Evolutionary conservation across 1,284 basidiomycete genomes (phyloP).

Genomic region (Malassezia slooffiae): DNA sequence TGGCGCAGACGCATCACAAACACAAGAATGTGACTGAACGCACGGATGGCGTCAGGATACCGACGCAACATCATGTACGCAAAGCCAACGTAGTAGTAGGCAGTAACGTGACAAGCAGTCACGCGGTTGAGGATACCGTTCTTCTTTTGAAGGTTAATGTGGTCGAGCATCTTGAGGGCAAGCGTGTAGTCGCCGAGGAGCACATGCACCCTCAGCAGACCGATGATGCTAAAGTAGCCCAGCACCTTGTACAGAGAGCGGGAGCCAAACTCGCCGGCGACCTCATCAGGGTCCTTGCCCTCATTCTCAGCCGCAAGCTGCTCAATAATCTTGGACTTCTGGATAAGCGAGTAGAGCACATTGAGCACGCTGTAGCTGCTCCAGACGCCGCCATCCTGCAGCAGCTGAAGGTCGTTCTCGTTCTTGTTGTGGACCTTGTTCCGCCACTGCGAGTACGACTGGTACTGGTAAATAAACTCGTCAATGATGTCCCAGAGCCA

Average conservation of each 20-base stretch:
- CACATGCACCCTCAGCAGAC: slow-evolving; percentile 85
- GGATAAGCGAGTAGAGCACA: slow-evolving; percentile 92
- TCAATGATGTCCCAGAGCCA: slow-evolving; percentile 99
- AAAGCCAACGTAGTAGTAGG: slow-evolving; percentile 90
- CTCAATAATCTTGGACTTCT: slow-evolving; percentile 90
- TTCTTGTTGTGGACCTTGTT: slow-evolving; percentile 72
- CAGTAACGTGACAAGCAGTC: slow-evolving; percentile 59
- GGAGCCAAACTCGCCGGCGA: slow-evolving; percentile 81
- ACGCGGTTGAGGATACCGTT: slow-evolving; percentile 36
- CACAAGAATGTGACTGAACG: slow-evolving; percentile 83
- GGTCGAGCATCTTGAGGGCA: slow-evolving; percentile 87
- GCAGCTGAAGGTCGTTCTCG: slow-evolving; percentile 60
- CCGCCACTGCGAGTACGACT: slow-evolving; percentile 72
- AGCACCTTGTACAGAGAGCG: slow-evolving; percentile 84
- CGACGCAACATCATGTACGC: slow-evolving; percentile 89
- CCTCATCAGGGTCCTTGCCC: slow-evolving; percentile 64
- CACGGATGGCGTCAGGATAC: slow-evolving; percentile 86
- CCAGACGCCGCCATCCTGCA: slow-evolving; percentile 58
- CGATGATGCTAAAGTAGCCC: slow-evolving; percentile 90
- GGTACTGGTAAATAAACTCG: slow-evolving; percentile 98
- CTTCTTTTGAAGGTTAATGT: slow-evolving; percentile 57
- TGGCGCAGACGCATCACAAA: slow-evolving; percentile 51
- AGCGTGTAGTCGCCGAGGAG: slow-evolving; percentile 90
- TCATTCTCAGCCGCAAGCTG: slow-evolving; percentile 71
- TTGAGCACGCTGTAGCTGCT: slow-evolving; percentile 94